Base-by-base conservation (phyloP, 176 grass and related monocot genomes). In the Melocanna baccifera region DNA sequence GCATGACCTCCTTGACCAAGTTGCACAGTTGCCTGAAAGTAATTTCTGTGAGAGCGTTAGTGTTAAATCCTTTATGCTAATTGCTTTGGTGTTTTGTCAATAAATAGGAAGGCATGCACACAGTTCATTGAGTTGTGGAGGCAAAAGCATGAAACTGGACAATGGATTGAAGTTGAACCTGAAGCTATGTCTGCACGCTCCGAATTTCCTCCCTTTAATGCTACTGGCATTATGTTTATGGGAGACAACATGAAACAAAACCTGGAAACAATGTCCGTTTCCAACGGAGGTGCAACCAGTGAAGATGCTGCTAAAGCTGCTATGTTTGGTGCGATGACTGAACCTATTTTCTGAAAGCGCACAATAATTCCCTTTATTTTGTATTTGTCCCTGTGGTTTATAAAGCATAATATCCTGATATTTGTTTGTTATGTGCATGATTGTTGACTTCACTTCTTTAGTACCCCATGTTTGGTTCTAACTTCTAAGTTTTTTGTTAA, bases 71-170 rank as follows among this genome's bases (percentile, higher is more conserved):
- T 73, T 73, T 2, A 51, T 26, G 40, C 58, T 89, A 59, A 74
- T 40, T 2, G 2, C 76, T 40, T 84, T 22, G 9, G 26, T 75
- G 29, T 65, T 19, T 43, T 79, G 0, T 79, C 25, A 79, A 65
- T 65, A 65, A 3, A 88, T 73, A 98, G 96, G 96, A 92, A 93
- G 67, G 91, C 92, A 45, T 93, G 89, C 59, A 85, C 79, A 81
- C 87, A 89, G 77, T 97, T 97, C 84, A 91, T 92, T 74, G 93
- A 90, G 43, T 83, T 99, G 66, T 99, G 96, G 93, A 99, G 90
- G 88, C 91, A 87, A 87, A 98, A 99, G 41, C 96, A 99, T 86
- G 96, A 99, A 75, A 99, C 93, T 69, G 96, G 96, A 72, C 96
- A 99, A 78, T 99, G 96, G 96, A 84, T 99, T 77, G 96, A 99